Percentiles rank a stretch among this genome's conserved stretches.
phyloP scores from a whole-genome alignment of 345 rosid species.

The Lenwebbia sp. region DNA sequence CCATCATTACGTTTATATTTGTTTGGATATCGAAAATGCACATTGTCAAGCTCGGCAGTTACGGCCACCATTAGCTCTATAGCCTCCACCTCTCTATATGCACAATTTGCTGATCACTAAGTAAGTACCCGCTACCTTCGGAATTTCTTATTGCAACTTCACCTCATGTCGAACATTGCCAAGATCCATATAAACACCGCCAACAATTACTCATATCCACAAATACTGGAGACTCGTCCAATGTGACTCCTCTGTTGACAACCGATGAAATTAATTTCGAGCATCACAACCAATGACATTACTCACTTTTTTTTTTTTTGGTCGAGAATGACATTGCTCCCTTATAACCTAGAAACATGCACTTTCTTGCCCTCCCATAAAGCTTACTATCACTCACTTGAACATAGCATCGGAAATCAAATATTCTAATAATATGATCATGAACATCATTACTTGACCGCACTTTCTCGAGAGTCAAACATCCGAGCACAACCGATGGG shows the following conservation, averaged over 20 bases:
- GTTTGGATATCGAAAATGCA: not conserved
- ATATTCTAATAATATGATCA: not conserved
- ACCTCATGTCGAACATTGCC: not conserved
- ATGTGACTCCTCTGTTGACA: not conserved
- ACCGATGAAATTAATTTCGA: not conserved
- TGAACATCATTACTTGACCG: not conserved
- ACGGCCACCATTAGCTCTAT: not conserved
- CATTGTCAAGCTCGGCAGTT: not conserved
- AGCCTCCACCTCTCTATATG: not conserved
- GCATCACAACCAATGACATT: not conserved
- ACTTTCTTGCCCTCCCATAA: not conserved
- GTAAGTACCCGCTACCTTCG: not conserved
- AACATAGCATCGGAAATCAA: rapidly evolving
- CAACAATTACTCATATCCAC: not conserved
- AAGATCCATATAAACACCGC: not conserved
- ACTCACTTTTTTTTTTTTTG: too few species aligned
- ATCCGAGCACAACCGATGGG: rapidly evolving
- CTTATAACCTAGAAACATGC: not conserved
- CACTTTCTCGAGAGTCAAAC: rapidly evolving
- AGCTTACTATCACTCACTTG: not conserved
- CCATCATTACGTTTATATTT: not conserved
- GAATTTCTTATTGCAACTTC: not conserved
- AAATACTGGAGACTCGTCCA: not conserved
- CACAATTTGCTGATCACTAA: not conserved
- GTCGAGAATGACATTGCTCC: too few species aligned